Evolutionary conservation across 139 green algal species (phyloP).

Genomic region (Pleodorina starrii): DNA sequence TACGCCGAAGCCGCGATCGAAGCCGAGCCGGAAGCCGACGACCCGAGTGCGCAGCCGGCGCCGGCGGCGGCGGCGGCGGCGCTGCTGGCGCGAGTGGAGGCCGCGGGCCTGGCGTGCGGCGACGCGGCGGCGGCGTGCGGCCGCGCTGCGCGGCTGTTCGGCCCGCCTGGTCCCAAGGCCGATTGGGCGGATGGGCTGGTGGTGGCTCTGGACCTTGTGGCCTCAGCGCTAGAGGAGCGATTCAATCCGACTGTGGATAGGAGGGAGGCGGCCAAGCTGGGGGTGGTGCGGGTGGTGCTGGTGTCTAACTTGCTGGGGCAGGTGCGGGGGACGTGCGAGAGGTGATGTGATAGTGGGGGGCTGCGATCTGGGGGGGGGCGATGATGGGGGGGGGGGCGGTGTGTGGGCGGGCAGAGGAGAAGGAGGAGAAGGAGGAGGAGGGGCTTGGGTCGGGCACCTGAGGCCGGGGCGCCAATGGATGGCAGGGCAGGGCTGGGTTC

Average conservation of each 20-base stretch:
- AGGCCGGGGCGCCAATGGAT: too few relatives aligned
- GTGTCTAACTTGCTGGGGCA: constrained; percentile 38
- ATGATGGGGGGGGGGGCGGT: too few relatives aligned
- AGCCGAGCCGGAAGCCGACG: background rate
- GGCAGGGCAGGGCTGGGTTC: too few relatives aligned
- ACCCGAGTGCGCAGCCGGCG: too few relatives aligned
- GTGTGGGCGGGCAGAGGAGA: too few relatives aligned
- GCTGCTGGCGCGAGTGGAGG: background rate
- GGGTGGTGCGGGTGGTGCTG: background rate
- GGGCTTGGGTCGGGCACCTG: too few relatives aligned
- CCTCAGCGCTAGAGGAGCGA: background rate
- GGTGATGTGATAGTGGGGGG: too few relatives aligned
- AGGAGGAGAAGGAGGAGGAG: too few relatives aligned
- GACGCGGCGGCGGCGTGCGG: background rate
- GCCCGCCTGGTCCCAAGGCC: background rate
- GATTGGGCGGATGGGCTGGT: constrained; percentile 33
- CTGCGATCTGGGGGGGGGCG: too few relatives aligned
- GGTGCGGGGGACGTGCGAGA: constrained; percentile 18
- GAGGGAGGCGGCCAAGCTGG: constrained; percentile 17
- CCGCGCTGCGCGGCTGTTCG: constrained; percentile 28
- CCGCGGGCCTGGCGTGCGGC: background rate
- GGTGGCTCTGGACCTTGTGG: constrained; percentile 42
- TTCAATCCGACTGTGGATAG: background rate
- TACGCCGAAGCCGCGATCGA: background rate
- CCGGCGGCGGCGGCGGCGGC: background rate